Conservation (phyloP, 2,329 filamentous ascomycete species). For the Allantophomopsis cytisporea region DNA sequence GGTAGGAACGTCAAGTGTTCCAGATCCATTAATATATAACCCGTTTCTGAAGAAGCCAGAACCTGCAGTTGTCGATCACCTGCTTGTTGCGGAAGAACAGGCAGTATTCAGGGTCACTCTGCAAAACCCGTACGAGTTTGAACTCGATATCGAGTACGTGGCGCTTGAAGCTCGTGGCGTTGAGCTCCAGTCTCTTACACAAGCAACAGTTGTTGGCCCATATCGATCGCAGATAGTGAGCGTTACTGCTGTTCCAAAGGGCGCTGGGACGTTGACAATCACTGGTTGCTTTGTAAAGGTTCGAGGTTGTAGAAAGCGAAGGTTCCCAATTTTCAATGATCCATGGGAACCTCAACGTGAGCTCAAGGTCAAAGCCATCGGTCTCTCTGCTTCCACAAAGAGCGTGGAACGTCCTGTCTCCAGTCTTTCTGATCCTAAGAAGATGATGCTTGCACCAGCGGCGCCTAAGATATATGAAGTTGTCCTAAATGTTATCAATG, state of each 20-base stretch:
- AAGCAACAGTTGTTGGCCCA: slow-evolving; percentile 60
- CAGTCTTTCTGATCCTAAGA: slow-evolving; percentile 17
- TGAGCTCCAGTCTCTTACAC: slow-evolving; percentile 51
- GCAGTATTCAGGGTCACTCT: slow-evolving; percentile 70
- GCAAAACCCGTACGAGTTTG: slow-evolving; percentile 90
- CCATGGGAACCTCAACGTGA: slow-evolving; percentile 61
- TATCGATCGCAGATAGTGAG: slow-evolving; percentile 71
- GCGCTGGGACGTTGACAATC: slow-evolving; percentile 56
- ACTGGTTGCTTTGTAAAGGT: slow-evolving; percentile 71
- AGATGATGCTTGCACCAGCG: slow-evolving; percentile 23
- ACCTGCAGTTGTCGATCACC: slow-evolving; percentile 44
- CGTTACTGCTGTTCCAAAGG: slow-evolving; percentile 53
- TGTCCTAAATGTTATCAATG: slow-evolving; percentile 60
- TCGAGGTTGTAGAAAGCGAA: slow-evolving; percentile 65
- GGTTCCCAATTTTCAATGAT: slow-evolving; percentile 71
- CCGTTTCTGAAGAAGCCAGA: slow-evolving; percentile 65
- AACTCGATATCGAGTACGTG: slow-evolving; percentile 77
- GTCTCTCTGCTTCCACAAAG: slow-evolving; percentile 33
- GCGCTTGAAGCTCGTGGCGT: slow-evolving; percentile 61
- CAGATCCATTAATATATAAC: slow-evolving; percentile 89
- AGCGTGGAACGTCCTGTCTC: slow-evolving; percentile 17
- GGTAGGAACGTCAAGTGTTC: slow-evolving; percentile 22
- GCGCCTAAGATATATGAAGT: slow-evolving; percentile 35
- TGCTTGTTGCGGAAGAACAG: slow-evolving; percentile 67
- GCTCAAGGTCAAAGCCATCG: slow-evolving; percentile 64